Percentiles rank a stretch among this genome's conserved stretches.
phyloP scores from a whole-genome alignment of 2,329 filamentous ascomycete species.

The Coniochaeta sp. region DNA sequence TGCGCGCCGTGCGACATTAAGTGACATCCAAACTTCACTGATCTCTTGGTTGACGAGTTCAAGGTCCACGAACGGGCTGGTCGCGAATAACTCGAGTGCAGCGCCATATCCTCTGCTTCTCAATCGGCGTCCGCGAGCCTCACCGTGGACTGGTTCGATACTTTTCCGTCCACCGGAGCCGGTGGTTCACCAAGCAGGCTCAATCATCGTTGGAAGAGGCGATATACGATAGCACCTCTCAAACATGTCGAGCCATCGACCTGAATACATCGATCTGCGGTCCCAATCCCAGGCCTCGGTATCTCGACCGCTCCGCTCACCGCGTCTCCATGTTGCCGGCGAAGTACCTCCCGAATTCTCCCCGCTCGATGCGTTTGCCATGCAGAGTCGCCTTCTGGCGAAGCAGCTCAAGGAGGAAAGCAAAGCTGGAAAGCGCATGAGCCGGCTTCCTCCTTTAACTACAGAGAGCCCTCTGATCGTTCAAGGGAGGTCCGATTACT shows the following conservation, averaged over 20 bases:
- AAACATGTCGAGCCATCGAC: slow-evolving; percentile 45
- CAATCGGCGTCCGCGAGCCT: background rate
- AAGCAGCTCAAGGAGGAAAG: slow-evolving; percentile 71
- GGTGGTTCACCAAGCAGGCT: background rate
- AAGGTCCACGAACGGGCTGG: background rate
- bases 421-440: slow-evolving; percentile 70
- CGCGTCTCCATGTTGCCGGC: slow-evolving; percentile 68
- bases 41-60: background rate
- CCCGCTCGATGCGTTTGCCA: slow-evolving; percentile 88
- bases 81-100: background rate
- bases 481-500: slow-evolving; percentile 72
- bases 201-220: background rate
- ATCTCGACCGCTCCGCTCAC: slow-evolving; percentile 58
- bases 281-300: slow-evolving; percentile 47
- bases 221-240: background rate
- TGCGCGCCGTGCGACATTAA: slow-evolving; percentile 11
- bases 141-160: background rate
- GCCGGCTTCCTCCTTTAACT: slow-evolving; percentile 75
- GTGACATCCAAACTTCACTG: background rate
- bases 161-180: background rate
- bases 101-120: background rate
- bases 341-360: slow-evolving; percentile 85
- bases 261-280: slow-evolving; percentile 52
- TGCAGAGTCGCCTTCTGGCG: slow-evolving; percentile 82
- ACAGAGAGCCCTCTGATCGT: slow-evolving; percentile 72